Conservation (phyloP, 2,329 filamentous ascomycete genomes). For the Monosporascus sp. region DNA sequence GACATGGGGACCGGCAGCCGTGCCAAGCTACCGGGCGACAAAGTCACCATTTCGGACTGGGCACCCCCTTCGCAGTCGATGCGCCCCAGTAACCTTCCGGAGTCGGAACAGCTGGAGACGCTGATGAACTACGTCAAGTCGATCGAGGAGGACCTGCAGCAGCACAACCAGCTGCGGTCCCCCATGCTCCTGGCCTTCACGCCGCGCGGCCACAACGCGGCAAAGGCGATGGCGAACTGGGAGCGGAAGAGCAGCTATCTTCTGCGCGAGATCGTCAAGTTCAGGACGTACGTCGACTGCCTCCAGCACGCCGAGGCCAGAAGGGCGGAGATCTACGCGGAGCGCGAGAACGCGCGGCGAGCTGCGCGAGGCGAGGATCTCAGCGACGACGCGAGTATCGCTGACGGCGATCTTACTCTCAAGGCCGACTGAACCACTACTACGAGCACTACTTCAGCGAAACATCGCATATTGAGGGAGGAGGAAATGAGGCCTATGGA, state of each 20-base stretch:
- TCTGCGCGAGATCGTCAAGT: slow-evolving; percentile 91
- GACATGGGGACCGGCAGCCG: slow-evolving; percentile 57
- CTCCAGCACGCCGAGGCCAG: slow-evolving; percentile 64
- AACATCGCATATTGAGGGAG: too few relatives aligned
- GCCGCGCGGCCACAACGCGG: slow-evolving; percentile 72
- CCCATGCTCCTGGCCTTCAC: slow-evolving; percentile 89
- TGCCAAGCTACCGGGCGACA: slow-evolving; percentile 75
- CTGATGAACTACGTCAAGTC: slow-evolving; percentile 75
- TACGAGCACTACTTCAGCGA: too few relatives aligned
- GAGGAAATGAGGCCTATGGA: too few relatives aligned
- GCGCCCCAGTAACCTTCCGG: slow-evolving; percentile 72
- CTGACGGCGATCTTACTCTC: not conserved
- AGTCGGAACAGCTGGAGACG: slow-evolving; percentile 73
- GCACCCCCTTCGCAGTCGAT: slow-evolving; percentile 82
- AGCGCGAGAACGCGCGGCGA: slow-evolving; percentile 47
- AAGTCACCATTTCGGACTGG: slow-evolving; percentile 82
- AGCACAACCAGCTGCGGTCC: slow-evolving; percentile 81
- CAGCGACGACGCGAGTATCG: slow-evolving; percentile 28
- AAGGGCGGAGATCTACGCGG: slow-evolving; percentile 65
- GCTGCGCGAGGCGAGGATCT: slow-evolving; percentile 41
- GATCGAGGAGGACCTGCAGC: slow-evolving; percentile 78
- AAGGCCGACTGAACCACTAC: not conserved
- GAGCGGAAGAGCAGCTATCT: slow-evolving; percentile 92
- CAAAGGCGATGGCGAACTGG: slow-evolving; percentile 91
- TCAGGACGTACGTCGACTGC: slow-evolving; percentile 88